Conservation (phyloP, 345 rosid species). For the Corchorus olitorius region DNA sequence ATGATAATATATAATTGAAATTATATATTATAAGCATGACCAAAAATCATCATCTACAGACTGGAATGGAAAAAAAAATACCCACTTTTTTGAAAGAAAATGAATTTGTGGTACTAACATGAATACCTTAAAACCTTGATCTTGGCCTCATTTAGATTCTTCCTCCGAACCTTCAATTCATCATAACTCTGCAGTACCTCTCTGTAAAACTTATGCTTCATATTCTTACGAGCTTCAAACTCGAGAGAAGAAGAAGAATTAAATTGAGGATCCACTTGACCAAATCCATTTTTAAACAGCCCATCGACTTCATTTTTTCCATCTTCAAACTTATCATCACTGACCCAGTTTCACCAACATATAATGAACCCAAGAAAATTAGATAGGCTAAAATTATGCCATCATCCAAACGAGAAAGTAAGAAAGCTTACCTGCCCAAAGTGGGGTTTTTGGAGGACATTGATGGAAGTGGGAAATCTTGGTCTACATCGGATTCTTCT, state of each 20-base stretch:
- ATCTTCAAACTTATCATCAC: conserved; percentile 23
- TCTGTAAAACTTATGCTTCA: conserved; percentile 34
- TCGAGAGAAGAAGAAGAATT: conserved; percentile 25
- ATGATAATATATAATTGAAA: too few relatives aligned
- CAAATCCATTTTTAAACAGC: conserved; percentile 18
- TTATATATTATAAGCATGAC: too few relatives aligned
- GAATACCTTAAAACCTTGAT: conserved; percentile 54
- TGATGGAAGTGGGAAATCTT: conserved; percentile 21
- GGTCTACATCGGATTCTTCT: conserved; percentile 27
- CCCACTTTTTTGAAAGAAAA: not conserved
- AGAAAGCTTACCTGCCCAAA: conserved; percentile 28
- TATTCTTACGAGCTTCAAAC: conserved; percentile 30
- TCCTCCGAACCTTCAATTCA: conserved; percentile 24
- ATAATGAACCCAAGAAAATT: not conserved
- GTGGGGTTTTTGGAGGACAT: conserved; percentile 14
- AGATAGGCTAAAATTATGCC: not conserved
- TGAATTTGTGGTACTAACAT: conserved; percentile 5
- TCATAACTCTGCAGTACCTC: conserved; percentile 52
- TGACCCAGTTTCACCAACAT: conserved; percentile 19
- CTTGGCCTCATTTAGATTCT: conserved; percentile 41
- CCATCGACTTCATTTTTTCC: not conserved
- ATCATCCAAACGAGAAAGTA: not conserved
- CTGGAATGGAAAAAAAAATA: not conserved
- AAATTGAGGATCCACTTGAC: conserved; percentile 11
- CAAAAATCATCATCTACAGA: too few relatives aligned